A percentile compares a stretch with the other conserved stretches of the same genome.
Evolutionary conservation across 352 stramenopile genomes (phyloP).

Genomic region (Phytophthora boehmeriae): DNA sequence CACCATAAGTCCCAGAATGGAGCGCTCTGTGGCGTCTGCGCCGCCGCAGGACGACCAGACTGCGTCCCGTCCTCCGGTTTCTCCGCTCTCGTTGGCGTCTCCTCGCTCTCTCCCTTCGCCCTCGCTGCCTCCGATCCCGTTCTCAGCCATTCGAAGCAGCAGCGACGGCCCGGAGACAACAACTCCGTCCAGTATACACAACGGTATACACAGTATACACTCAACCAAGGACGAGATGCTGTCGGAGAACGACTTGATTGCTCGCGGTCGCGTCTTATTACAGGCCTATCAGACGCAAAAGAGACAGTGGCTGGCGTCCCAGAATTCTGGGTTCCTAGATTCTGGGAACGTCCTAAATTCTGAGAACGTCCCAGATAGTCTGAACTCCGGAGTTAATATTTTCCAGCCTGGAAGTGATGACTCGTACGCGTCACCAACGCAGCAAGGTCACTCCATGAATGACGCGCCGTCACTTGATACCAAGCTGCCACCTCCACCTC

Average conservation of each 20-base stretch:
- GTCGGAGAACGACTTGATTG: constrained; percentile 49
- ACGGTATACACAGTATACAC: not conserved
- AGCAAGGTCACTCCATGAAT: not conserved
- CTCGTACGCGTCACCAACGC: constrained; percentile 16
- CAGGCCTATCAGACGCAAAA: constrained; percentile 56
- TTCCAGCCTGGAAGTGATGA: constrained; percentile 10
- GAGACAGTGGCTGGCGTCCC: constrained; percentile 24
- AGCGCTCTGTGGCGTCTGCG: constrained; percentile 22
- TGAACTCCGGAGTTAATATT: constrained; percentile 19
- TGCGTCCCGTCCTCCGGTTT: constrained; percentile 14
- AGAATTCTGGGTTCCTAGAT: constrained; percentile 17
- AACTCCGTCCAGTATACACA: constrained; percentile 1
- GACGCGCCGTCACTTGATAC: constrained; percentile 30
- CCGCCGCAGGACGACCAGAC: constrained; percentile 1
- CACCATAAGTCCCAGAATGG: constrained; percentile 10
- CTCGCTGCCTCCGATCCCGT: constrained; percentile 21
- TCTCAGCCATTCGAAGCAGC: constrained; percentile 27
- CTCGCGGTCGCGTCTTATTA: constrained; percentile 46
- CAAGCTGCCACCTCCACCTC: constrained; percentile 13
- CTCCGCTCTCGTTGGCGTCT: constrained; percentile 16
- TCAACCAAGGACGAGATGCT: constrained; percentile 12
- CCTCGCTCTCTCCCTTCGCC: not conserved
- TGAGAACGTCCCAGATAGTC: not conserved
- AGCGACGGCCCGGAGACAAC: constrained; percentile 4
- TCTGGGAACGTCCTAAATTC: constrained; percentile 1